A percentile compares a stretch with the other conserved stretches of the same genome.
Evolutionary conservation across 176 grass and related monocot genomes (phyloP).

Genomic region (Pontederia crassipes): DNA sequence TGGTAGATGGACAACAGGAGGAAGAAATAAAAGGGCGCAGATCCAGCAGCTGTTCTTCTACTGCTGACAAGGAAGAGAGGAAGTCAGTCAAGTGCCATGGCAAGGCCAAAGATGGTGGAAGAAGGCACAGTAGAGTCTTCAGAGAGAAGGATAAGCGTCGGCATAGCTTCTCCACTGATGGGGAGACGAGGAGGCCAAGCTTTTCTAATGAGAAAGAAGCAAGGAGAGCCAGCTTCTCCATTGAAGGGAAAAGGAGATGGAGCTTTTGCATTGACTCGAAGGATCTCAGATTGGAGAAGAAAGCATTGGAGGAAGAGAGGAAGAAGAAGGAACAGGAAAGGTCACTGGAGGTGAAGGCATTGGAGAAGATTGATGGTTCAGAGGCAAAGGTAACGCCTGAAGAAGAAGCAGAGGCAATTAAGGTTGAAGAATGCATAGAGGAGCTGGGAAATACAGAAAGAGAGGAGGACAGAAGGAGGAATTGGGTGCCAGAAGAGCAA

Average conservation of each 20-base stretch:
- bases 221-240: conserved; percentile 78
- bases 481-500: conserved; percentile 15
- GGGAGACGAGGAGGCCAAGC: conserved; percentile 45
- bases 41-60: conserved; percentile 31
- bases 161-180: conserved; percentile 80
- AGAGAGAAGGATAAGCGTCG: conserved; percentile 44
- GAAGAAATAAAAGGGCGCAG: conserved; percentile 26
- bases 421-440: neutral
- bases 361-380: neutral
- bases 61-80: conserved; percentile 44
- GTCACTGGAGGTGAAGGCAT: neutral
- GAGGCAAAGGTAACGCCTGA: neutral
- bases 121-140: conserved; percentile 29
- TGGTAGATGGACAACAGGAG: conserved; percentile 11
- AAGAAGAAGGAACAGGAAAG: conserved; percentile 31
- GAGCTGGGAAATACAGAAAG: neutral
- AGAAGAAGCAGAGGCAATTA: neutral
- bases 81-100: conserved; percentile 25
- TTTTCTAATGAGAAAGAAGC: conserved; percentile 57
- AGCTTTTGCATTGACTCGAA: conserved; percentile 89
- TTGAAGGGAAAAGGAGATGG: conserved; percentile 52
- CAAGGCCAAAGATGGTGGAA: conserved; percentile 14
- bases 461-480: neutral
- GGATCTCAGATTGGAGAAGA: conserved; percentile 39
- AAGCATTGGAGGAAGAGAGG: conserved; percentile 25